Evolutionary conservation across 768 basidiomycete genomes (phyloP).

Genomic region (Rubroboletus satanas): DNA sequence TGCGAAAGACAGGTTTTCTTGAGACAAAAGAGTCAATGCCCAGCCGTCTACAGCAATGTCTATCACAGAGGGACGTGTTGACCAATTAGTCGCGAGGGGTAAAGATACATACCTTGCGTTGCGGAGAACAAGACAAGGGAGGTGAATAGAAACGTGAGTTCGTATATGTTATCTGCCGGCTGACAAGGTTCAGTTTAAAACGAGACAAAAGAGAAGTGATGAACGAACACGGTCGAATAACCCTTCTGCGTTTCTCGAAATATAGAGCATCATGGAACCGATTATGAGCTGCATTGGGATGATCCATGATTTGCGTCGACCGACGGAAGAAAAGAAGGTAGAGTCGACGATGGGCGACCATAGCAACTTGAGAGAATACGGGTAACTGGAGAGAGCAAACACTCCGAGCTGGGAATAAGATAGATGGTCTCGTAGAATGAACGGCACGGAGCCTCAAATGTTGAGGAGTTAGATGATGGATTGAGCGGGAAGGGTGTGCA

Average conservation of each 20-base stretch:
- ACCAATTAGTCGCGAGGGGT: not conserved
- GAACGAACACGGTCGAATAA: conserved; percentile 70
- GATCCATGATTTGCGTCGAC: conserved; percentile 98
- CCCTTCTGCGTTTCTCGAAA: conserved; percentile 69
- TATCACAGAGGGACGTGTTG: conserved; percentile 31
- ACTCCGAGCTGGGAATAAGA: conserved; percentile 96
- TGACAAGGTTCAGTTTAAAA: conserved; percentile 32
- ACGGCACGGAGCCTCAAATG: conserved; percentile 82
- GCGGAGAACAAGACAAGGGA: conserved; percentile 92
- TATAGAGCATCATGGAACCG: conserved; percentile 76
- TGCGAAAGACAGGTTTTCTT: conserved; percentile 92
- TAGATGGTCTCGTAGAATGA: conserved; percentile 90
- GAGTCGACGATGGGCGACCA: conserved; percentile 99
- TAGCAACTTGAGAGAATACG: conserved; percentile 93
- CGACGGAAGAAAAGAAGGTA: conserved; percentile 72
- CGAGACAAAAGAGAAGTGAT: not conserved
- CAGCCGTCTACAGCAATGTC: conserved; percentile 98
- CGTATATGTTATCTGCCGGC: conserved; percentile 76
- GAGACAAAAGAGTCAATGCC: conserved; percentile 82
- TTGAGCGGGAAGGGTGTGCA: conserved; percentile 11
- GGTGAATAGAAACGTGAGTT: conserved; percentile 82
- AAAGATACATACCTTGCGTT: conserved; percentile 74
- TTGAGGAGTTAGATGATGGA: conserved; percentile 3
- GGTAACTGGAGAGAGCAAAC: conserved; percentile 89
- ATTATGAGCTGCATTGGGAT: conserved; percentile 94